Base-by-base conservation (phyloP, 1,284 basidiomycete genomes). In the Coniferiporia weirii region DNA sequence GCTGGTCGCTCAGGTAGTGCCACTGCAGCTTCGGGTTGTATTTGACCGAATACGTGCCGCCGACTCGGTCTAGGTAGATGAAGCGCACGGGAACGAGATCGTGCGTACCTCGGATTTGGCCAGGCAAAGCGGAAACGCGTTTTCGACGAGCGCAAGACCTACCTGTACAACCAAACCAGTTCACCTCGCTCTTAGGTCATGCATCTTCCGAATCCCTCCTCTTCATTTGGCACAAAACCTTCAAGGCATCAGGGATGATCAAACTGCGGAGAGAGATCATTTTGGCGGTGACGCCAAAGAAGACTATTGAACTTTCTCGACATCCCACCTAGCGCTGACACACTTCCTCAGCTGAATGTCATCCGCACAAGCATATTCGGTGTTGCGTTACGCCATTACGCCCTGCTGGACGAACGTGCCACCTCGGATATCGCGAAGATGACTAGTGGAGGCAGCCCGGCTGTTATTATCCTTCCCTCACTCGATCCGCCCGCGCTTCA, bases 91-190 rank as follows among this genome's bases (percentile, higher is more conserved):
- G 54, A 40, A 75, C 63, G 53, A 79, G 68, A 61, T 77, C 73
- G 10, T 67, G 61, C 27, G n/a, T n/a, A n/a, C 74, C 84, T 22
- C 73, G 78, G 59, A 69, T 76, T 20, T 79, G 82, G 56, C 75
- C 78, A 5, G 71, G 80, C 15, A 85, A 82, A 65, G 81, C 45
- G 9, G 60, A 59, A 44, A 48, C 82, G 1, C 87, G 89, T 79
- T 61, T 92, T 87, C 69, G 78, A 76, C 58, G 81, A 83, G 69
- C 85, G 86, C 69, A 92, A 92, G 71, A 78, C 84, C 0, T 83
- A 81, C 71, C 85, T 90, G 70, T 88, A 84, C 73, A 79, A 83
- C 76, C n/a, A n/a, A n/a, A n/a, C n/a, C 84, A 85, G 71, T 91
- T 91, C 77, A 77, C 79, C 57, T 76, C 75, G 63, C 80, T 90